Evolutionary conservation across 83 land plant species (phyloP), one percentile per base, ranked within the genome.

Genomic region (Isoetes engelmannii): DNA sequence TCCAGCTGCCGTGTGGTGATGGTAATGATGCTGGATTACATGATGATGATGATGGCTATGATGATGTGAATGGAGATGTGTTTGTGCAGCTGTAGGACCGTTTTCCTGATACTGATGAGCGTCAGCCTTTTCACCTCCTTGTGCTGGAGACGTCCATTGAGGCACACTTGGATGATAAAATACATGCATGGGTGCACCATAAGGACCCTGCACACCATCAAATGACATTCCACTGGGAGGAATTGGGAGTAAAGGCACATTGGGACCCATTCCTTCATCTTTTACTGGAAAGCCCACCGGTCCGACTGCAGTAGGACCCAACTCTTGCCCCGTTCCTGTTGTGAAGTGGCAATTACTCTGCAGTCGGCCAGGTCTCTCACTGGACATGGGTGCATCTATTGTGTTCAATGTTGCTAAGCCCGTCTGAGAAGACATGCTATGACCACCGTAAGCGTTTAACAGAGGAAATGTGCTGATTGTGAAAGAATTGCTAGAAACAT

Each of bases 91-190:
- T 28, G 37, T 28, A 28, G 37, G 37, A 28, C 37, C 37, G 2
- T 28, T 28, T 28, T 28, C 37, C 37, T 28, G 37, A 28, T 0
- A 28, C 37, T 28, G 37, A 28, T 28, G 37, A 28, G 37, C 0
- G 0, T 28, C 37, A 0, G 37, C 37, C 37, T 28, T 28, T 28
- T 28, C 37, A 2, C 37, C 37, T 28, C 37, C 45, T 18, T 65
- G 65, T 7, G 59, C 50, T 51, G 64, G 65, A 10, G 82, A 44
- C 53, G 67, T 62, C 79, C 79, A 79, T n/a, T 55, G 57, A 47
- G 79, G 47, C 47, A 43, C 51, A 45, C 61, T 65, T 12, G 77
- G 69, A 50, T 73, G 72, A 13, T 66, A 77, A 37, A 73, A 45
- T 10, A 65, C 77, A 41, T 73, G 77, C 57, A 59, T 57, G 4